Conservation (phyloP, 495 filamentous ascomycete genomes). For the Hamigera avellanea region DNA sequence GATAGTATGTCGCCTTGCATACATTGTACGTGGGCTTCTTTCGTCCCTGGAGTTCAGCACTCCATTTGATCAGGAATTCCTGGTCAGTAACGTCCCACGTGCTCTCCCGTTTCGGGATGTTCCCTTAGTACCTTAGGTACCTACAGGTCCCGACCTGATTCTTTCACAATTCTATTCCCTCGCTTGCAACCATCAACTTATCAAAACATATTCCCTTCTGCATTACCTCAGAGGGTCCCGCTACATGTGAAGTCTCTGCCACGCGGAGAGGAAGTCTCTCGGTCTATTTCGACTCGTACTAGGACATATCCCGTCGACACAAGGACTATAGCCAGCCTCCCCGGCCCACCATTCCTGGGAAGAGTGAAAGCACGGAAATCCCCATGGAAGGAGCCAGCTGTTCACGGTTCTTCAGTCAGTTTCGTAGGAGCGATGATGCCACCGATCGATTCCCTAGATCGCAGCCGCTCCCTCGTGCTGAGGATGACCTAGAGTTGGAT, state of each 20-base stretch:
- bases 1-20: no score
- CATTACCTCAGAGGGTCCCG: no score
- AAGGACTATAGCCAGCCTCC: neutral
- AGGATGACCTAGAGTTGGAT: conserved; percentile 26
- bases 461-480: conserved; percentile 6
- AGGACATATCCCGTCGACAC: neutral
- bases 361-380: conserved; percentile 3
- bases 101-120: no score
- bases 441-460: neutral
- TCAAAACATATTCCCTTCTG: no score
- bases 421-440: neutral
- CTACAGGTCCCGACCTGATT: neutral
- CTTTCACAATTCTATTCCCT: no score
- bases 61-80: no score
- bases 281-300: neutral
- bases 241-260: no score
- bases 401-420: conserved; percentile 3
- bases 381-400: conserved; percentile 17
- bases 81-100: no score
- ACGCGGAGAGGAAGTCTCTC: neutral
- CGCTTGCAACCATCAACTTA: no score
- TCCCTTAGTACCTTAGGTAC: no score
- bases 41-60: no score
- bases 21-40: no score
- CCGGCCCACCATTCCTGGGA: neutral